These are phyloP conservation scores for Pezicula neosporulosa DNA, from an alignment of 2,329 filamentous ascomycete species.

Conservation along the genomic window DNA sequence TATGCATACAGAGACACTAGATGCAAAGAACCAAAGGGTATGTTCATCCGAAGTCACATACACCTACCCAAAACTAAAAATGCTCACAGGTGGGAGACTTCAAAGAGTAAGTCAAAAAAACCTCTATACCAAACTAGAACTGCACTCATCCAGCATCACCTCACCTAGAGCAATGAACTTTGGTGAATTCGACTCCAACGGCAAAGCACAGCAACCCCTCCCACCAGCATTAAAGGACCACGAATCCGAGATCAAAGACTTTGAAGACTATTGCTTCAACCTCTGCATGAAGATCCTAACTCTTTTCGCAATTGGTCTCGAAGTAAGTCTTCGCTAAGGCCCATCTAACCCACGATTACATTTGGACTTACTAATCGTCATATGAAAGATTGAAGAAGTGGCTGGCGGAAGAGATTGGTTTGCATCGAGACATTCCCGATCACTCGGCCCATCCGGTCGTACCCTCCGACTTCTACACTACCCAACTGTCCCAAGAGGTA, in stretches of 20 bases:
- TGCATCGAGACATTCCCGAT: conserved; percentile 53
- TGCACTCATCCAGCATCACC: conserved; percentile 1
- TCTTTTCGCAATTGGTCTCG: conserved; percentile 75
- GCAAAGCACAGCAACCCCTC: conserved; percentile 73
- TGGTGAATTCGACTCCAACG: conserved; percentile 60
- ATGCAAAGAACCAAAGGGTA: conserved; percentile 78
- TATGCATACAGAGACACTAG: conserved; percentile 85
- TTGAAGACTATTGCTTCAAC: conserved; percentile 66
- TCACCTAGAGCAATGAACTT: conserved; percentile 81
- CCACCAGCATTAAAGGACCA: conserved; percentile 59
- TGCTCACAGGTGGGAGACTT: conserved; percentile 67
- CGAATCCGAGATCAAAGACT: conserved; percentile 59
- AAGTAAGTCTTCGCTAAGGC: conserved; percentile 35
- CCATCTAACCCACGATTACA: background rate
- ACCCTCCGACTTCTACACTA: conserved; percentile 65
- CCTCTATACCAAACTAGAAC: background rate
- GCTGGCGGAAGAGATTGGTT: conserved; percentile 39
- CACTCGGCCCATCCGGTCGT: conserved; percentile 45
- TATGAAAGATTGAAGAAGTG: conserved; percentile 17
- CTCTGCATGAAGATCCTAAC: conserved; percentile 72
- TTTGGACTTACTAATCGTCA: conserved; percentile 10
- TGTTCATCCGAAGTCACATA: conserved; percentile 17
- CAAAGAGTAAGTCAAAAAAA: conserved; percentile 64
- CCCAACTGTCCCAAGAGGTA: conserved; percentile 45
- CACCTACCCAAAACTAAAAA: conserved; percentile 7